Conservation (phyloP, 805 yeast genomes). For the Saturnispora silvae region DNA sequence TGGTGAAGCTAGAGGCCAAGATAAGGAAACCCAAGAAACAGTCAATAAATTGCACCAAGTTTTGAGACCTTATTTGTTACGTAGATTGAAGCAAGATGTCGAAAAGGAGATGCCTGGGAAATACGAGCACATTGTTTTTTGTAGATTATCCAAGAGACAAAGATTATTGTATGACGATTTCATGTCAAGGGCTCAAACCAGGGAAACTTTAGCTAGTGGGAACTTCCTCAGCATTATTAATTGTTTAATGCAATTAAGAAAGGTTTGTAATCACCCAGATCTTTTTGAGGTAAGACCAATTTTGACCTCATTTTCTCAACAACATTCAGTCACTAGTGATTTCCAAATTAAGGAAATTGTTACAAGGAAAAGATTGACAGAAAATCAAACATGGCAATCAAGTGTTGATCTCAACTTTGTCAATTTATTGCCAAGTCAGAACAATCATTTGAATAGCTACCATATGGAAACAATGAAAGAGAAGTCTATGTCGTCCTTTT, state of each 20-base stretch:
- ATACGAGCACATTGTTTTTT: constrained; percentile 88
- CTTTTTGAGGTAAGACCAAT: constrained; percentile 93
- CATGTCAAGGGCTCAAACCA: constrained; percentile 93
- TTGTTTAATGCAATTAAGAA: constrained; percentile 94
- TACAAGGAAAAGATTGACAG: constrained; percentile 25
- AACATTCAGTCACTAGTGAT: constrained; percentile 45
- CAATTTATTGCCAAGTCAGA: constrained; percentile 41
- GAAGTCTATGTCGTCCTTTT: constrained; percentile 37
- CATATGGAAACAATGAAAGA: constrained; percentile 33
- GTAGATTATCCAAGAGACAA: constrained; percentile 88
- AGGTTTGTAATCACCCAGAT: constrained; percentile 88
- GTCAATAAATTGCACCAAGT: constrained; percentile 88
- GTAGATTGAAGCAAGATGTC: constrained; percentile 91
- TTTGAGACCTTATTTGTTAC: constrained; percentile 78
- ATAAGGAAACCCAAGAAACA: constrained; percentile 73
- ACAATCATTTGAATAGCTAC: constrained; percentile 15
- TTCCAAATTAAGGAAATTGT: constrained; percentile 34
- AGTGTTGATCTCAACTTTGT: constrained; percentile 42
- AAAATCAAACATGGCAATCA: neutral
- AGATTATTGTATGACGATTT: constrained; percentile 89
- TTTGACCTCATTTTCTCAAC: constrained; percentile 76
- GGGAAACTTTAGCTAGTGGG: constrained; percentile 87
- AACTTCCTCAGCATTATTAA: constrained; percentile 91
- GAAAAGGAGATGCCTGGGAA: constrained; percentile 99
- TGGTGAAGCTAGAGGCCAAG: constrained; percentile 31